Percentiles rank a stretch among this genome's conserved stretches.
These are phyloP conservation scores for Cyathus striatus DNA, from an alignment of 768 basidiomycete species.

Conservation along the genomic window DNA sequence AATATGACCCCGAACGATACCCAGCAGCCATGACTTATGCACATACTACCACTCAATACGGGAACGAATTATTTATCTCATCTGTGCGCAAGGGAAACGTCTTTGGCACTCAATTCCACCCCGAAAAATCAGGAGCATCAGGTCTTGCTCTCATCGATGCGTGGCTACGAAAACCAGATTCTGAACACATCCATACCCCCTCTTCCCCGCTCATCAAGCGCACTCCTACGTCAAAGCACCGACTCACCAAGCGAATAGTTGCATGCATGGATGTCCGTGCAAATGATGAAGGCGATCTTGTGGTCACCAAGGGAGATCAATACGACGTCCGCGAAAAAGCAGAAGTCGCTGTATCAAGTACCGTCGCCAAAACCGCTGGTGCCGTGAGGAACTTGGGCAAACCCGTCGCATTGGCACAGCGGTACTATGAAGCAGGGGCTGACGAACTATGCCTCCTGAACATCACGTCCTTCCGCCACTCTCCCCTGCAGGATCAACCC, in stretches of 20 bases:
- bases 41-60: conserved; percentile 88
- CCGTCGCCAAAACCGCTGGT: conserved; percentile 48
- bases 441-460: conserved; percentile 98
- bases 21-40: conserved; percentile 68
- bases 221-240: conserved; percentile 44
- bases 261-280: conserved; percentile 97
- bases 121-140: conserved; percentile 91
- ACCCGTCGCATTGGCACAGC: conserved; percentile 84
- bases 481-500: conserved; percentile 92
- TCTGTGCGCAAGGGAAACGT: conserved; percentile 78
- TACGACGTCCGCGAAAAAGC: conserved; percentile 93
- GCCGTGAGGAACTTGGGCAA: conserved; percentile 96
- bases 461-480: conserved; percentile 98
- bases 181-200: conserved; percentile 27
- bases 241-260: conserved; percentile 89
- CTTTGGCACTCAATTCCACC: conserved; percentile 95
- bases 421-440: conserved; percentile 84
- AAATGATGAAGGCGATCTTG: conserved; percentile 93
- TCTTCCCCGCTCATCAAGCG: conserved; percentile 28
- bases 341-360: conserved; percentile 9
- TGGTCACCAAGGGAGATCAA: conserved; percentile 99
- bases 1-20: conserved; percentile 54
- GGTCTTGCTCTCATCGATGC: conserved; percentile 75
- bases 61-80: conserved; percentile 87
- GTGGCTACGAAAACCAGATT: conserved; percentile 66